Evolutionary conservation across 179 eudicot genomes (phyloP), one percentile per base, ranked within the genome.

Genomic region (Spinacia oleracea): DNA sequence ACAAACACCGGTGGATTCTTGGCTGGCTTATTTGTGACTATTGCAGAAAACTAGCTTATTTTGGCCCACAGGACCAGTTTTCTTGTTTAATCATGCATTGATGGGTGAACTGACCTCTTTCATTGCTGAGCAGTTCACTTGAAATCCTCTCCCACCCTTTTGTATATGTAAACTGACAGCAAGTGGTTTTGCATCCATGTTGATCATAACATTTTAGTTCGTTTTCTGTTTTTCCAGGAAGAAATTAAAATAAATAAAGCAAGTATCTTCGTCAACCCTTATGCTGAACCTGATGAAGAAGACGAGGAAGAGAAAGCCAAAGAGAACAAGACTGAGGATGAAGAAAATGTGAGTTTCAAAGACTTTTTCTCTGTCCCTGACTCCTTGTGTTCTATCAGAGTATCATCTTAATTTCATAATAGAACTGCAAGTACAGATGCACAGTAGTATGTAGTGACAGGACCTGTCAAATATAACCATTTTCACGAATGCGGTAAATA

Each of bases 201-300:
- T 35, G 60, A 38, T 74, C 40, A 12, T 74, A 70, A 77, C 59
- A 32, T 5, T 20, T 70, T 72, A 16, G 2, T 67, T 71, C 53
- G 35, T 79, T 48, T 81, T 77, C 32, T 80, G 25, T 76, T 77
- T 77, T 70, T 83, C 77, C 92, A 93, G 99, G 97, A 93, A 89
- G 99, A 93, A 76, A 94, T 96, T 75, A 96, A 93, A 88, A 96
- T 93, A 75, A 94, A 83, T 40, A 83, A 88, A 18, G 92, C 89
- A 9, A 85, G 93, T n/a, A 85, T 92, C 32, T 96, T 89, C 76
- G 92, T 92, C 80, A 94, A 96, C 80, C 99, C 99, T 32, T 96
- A 96, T 75, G 75, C 90, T 15, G 98, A 96, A 80, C 89, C 88
- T 43, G 99, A 93, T 74, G 98, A 93, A 82, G 97, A 91, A 53